Conservation (phyloP, 768 basidiomycete species). For the Rhodocollybia butyracea region DNA sequence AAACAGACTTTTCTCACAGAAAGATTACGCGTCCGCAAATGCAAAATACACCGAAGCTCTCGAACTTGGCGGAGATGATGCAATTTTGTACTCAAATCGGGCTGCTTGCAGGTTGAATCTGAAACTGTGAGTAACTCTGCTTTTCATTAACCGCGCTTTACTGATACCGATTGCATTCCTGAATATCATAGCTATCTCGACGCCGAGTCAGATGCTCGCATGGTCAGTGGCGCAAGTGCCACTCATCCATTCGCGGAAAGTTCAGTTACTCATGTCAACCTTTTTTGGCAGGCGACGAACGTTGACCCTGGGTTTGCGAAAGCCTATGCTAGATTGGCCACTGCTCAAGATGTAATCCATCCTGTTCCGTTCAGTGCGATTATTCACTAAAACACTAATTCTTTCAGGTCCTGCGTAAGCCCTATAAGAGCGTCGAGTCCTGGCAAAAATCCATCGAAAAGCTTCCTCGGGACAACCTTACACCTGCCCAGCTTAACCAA, state of each 20-base stretch:
- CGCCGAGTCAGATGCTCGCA: neutral
- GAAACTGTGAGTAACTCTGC: neutral
- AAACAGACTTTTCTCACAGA: neutral
- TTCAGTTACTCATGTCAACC: too few relatives aligned
- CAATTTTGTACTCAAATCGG: slow-evolving; percentile 19
- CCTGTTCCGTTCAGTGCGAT: neutral
- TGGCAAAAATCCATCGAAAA: neutral
- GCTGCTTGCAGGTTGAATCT: slow-evolving; percentile 9
- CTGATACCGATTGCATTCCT: too few relatives aligned
- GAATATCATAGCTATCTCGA: neutral
- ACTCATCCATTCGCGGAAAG: too few relatives aligned
- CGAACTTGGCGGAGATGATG: slow-evolving; percentile 11
- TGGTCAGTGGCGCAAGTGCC: neutral
- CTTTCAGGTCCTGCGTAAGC: neutral
- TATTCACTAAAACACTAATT: neutral
- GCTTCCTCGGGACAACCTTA: neutral
- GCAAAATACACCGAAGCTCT: slow-evolving; percentile 14
- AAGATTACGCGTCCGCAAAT: neutral
- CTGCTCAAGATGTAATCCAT: neutral
- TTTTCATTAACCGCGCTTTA: too few relatives aligned
- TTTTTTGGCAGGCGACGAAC: neutral
- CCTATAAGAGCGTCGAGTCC: neutral
- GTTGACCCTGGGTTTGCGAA: neutral
- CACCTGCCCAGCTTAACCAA: neutral
- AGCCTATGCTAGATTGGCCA: neutral